Base-by-base conservation (phyloP, 1,284 basidiomycete genomes). In the Flammula alnicola region DNA sequence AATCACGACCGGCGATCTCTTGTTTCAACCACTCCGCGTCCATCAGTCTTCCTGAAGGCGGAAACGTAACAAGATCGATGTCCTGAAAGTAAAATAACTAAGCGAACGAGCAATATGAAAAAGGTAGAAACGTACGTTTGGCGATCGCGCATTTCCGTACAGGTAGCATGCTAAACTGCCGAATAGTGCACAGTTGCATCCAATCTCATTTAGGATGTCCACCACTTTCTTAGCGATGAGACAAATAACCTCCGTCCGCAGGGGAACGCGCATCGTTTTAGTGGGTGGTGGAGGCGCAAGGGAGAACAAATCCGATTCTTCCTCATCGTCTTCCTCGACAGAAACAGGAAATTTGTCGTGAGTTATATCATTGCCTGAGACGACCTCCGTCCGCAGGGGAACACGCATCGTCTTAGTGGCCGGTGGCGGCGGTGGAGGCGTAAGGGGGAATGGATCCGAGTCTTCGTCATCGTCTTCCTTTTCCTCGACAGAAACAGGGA, bases 151-250 rank as follows among this genome's bases (percentile, higher is more conserved):
- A 51, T 62, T 67, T 6, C 65, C 65, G 32, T 67, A 68, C 25
- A 68, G 45, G 44, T 59, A 56, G 38, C 65, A 64, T 5, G 64
- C 66, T 9, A 64, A 42, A 33, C 65, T 62, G 3, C 66, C 66
- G 52, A 64, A 65, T 16, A 68, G 47, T 1, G 59, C 64, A 29
- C 60, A 64, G 1, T 51, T 47, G 31, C 61, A 53, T 0, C 57
- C 57, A n/a, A 57, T 47, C 19, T 54, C 51, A 1, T 51, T 39
- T 2, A 68, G 35, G 2, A 62, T 45, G n/a, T 56, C 46, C 25
- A 62, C 54, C 7, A 59, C 53, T 8, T 49, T 55, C 20, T 51
- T 50, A 8, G 63, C 60, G 22, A 60, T 56, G 11, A 37, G 49
- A 44, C 29, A 46, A n/a, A 44, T 32, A 26, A 47, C 50, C 16